Conservation (phyloP, 768 basidiomycete species). For the Phanerochaete carnosa region DNA sequence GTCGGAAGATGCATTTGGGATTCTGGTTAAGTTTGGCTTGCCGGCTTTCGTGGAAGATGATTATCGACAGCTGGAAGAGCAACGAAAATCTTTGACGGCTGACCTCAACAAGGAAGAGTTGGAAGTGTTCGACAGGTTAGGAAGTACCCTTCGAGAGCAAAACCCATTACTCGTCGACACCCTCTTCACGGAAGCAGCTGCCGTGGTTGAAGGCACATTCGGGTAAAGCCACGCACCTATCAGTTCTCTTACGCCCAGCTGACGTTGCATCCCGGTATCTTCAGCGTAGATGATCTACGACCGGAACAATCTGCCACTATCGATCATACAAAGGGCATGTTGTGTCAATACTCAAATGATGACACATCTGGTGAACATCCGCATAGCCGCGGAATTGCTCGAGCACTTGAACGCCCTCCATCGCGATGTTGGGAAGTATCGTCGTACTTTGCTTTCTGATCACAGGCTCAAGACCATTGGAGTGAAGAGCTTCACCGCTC, state of each 20-base stretch:
- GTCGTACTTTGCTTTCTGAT: background rate
- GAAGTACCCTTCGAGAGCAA: background rate
- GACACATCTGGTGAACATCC: background rate
- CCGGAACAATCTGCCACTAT: background rate
- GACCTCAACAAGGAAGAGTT: background rate
- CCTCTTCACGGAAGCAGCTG: background rate
- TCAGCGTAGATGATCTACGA: background rate
- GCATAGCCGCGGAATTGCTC: background rate
- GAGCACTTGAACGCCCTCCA: background rate
- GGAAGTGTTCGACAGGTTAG: background rate
- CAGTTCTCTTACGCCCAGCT: too few relatives aligned
- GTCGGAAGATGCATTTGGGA: background rate
- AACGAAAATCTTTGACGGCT: background rate
- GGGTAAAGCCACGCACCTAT: background rate
- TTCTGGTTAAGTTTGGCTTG: background rate
- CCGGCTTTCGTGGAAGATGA: background rate
- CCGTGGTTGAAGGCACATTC: background rate
- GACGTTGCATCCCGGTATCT: too few relatives aligned
- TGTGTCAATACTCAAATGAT: background rate
- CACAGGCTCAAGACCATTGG: background rate
- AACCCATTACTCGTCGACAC: background rate
- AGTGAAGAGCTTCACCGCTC: background rate
- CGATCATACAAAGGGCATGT: background rate
- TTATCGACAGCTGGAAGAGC: background rate
- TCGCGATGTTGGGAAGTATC: background rate